Base-by-base conservation (phyloP, 768 basidiomycete species). In the Tephrocybe sp. region DNA sequence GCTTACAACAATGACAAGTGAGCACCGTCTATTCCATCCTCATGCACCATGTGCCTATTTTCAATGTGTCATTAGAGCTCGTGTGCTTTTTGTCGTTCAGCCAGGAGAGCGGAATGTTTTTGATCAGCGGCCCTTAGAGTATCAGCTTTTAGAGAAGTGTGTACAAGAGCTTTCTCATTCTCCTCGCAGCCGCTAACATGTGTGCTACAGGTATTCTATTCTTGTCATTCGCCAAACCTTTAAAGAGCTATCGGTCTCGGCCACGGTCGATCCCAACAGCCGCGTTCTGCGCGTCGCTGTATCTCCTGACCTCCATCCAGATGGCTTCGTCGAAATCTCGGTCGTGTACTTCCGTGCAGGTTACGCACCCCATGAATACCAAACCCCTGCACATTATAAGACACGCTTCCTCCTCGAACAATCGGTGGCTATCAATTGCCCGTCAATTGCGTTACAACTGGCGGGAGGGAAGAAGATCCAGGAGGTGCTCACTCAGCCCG, bases 381-480 rank as follows among this genome's bases (percentile, higher is more conserved):
- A 84, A 0, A 78, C 83, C 0, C 61, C 78, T 0, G 49, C 66
- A 4, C 79, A 86, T 41, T 98, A 91, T 70, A 61, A 67, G 7
- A 88, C 84, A 1, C 88, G 95, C 7, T 78, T 88, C 57, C 67
- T 82, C 12, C 75, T 98, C 29, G 94, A 98, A 63, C 75, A 82
- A 31, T 89, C 88, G 5, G 72, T 67, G 44, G 93, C 95, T 0
- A 93, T 94, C 73, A 95, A 97, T 55, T 99, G 95, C 61, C 95
- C 95, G 0, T 82, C 83, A 1, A 82, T 97, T 56, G 83, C 88
- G 4, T 76, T 98, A 12, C 95, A 98, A 56, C 82, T 97, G n/a
- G 93, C 94, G 0, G 95, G 95, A 0, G 85, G 87, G 3, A 99
- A 99, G 75, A 97, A 97, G 62, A 83, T 99, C 0, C 95, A 98